phyloP scores from a whole-genome alignment of 495 filamentous ascomycete genomes.

The Daldinia vernicosa region DNA sequence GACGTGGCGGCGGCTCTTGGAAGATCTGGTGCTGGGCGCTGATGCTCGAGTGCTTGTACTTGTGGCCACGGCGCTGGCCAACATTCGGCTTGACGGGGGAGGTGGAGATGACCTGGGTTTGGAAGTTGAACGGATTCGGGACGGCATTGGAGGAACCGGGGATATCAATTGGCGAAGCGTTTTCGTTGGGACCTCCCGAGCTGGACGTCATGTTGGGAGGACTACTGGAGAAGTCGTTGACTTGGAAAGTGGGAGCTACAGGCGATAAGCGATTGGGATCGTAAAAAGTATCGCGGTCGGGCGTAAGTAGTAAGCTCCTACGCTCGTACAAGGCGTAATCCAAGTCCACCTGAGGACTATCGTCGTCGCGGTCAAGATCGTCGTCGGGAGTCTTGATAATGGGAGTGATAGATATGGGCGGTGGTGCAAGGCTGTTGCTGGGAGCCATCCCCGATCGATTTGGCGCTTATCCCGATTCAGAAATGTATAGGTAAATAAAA shows the following conservation, averaged over 20 bases:
- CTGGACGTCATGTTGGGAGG: constrained; percentile 49
- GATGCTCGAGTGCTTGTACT: constrained; percentile 97
- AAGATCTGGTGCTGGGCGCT: constrained; percentile 90
- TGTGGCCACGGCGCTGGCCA: constrained; percentile 92
- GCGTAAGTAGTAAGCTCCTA: constrained; percentile 31
- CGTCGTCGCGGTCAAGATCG: constrained; percentile 26
- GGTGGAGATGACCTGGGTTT: constrained; percentile 80
- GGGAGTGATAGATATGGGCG: constrained; percentile 45
- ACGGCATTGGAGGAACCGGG: constrained; percentile 43
- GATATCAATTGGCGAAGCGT: constrained; percentile 35
- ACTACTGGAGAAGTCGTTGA: constrained; percentile 46
- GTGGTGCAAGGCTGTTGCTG: constrained; percentile 29
- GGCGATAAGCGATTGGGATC: constrained; percentile 74
- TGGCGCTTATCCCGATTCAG: constrained; percentile 42
- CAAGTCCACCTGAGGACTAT: constrained; percentile 18
- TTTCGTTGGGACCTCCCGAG: constrained; percentile 42
- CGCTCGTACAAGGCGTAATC: constrained; percentile 27
- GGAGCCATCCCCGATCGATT: constrained; percentile 38
- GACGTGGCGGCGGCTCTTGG: constrained; percentile 88
- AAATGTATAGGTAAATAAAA: constrained; percentile 30
- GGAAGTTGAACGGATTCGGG: constrained; percentile 88
- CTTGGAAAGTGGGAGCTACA: constrained; percentile 61
- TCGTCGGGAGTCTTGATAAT: constrained; percentile 44
- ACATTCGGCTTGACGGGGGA: constrained; percentile 84
- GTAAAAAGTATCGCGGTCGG: constrained; percentile 49